Conservation (phyloP, 257 asterid genomes). For the Solanum peruvianum region DNA sequence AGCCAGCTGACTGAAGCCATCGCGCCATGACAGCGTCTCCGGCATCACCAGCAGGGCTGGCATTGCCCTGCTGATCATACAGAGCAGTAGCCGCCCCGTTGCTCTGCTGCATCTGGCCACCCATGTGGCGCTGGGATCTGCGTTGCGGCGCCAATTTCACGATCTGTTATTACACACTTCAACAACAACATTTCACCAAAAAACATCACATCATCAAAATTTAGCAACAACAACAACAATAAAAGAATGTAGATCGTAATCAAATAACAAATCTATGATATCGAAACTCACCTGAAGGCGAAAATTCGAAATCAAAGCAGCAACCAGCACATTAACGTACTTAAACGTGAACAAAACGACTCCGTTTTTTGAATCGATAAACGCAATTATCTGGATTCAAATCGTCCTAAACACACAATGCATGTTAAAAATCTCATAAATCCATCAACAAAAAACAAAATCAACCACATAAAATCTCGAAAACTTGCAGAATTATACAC, state of each 20-base stretch:
- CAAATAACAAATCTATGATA: neutral
- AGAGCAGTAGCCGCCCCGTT: constrained; percentile 84
- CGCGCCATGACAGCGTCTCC: constrained; percentile 99
- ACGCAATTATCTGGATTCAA: neutral
- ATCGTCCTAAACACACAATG: neutral
- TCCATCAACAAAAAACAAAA: neutral
- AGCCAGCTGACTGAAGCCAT: constrained; percentile 99
- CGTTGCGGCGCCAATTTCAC: constrained; percentile 99
- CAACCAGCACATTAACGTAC: neutral
- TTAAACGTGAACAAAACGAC: neutral
- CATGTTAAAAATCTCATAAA: neutral
- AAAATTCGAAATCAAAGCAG: neutral
- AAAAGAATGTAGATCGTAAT: neutral
- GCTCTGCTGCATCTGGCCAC: constrained; percentile 99
- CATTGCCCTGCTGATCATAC: constrained; percentile 76
- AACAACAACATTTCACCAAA: neutral
- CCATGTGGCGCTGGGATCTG: constrained; percentile 99
- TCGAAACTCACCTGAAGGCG: neutral
- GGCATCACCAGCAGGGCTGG: constrained; percentile 72
- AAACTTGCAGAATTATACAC: neutral
- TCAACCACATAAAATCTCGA: neutral
- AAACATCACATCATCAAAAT: neutral
- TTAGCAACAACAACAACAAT: neutral
- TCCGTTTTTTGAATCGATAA: neutral
- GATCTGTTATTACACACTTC: constrained; percentile 50